Evolutionary conservation across 1,139 yeast species (phyloP).

Genomic region (Blastobotrys raffinosifermentans): DNA sequence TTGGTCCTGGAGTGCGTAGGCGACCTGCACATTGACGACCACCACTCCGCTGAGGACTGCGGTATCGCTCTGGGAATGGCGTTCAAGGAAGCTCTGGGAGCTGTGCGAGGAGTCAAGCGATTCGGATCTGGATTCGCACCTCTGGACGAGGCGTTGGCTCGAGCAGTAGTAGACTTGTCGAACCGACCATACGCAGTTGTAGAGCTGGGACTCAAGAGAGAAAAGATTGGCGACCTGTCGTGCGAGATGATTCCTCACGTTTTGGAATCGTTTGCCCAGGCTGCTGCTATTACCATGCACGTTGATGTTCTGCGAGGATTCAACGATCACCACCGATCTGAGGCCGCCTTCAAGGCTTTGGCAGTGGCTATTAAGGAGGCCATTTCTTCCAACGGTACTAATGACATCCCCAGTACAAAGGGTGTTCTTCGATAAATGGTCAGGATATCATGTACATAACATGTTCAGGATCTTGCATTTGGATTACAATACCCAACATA

Average conservation of each 20-base stretch:
- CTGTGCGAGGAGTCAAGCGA: slow-evolving; percentile 82
- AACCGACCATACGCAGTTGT: slow-evolving; percentile 89
- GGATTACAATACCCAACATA: too few relatives aligned
- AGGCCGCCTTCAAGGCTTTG: slow-evolving; percentile 90
- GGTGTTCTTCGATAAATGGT: slow-evolving; percentile 58
- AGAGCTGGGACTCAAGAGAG: slow-evolving; percentile 85
- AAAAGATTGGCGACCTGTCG: slow-evolving; percentile 84
- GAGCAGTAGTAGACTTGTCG: slow-evolving; percentile 91
- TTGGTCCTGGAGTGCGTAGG: slow-evolving; percentile 84
- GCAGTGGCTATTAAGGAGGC: slow-evolving; percentile 92
- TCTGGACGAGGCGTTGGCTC: slow-evolving; percentile 85
- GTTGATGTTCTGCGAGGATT: slow-evolving; percentile 90
- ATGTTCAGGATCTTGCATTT: too few relatives aligned
- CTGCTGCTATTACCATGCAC: slow-evolving; percentile 84
- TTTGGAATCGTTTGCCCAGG: slow-evolving; percentile 86
- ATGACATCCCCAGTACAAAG: slow-evolving; percentile 93
- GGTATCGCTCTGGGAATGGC: slow-evolving; percentile 89
- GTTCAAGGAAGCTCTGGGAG: slow-evolving; percentile 84
- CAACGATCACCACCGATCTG: slow-evolving; percentile 95
- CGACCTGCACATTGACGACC: slow-evolving; percentile 93
- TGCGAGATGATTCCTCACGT: slow-evolving; percentile 98
- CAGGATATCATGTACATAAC: too few relatives aligned
- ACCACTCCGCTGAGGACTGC: slow-evolving; percentile 93
- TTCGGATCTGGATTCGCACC: slow-evolving; percentile 97
- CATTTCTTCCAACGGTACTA: slow-evolving; percentile 69